Evolutionary conservation across 768 basidiomycete genomes (phyloP), one percentile per base, ranked within the genome.

Genomic region (Exidia glandulosa): DNA sequence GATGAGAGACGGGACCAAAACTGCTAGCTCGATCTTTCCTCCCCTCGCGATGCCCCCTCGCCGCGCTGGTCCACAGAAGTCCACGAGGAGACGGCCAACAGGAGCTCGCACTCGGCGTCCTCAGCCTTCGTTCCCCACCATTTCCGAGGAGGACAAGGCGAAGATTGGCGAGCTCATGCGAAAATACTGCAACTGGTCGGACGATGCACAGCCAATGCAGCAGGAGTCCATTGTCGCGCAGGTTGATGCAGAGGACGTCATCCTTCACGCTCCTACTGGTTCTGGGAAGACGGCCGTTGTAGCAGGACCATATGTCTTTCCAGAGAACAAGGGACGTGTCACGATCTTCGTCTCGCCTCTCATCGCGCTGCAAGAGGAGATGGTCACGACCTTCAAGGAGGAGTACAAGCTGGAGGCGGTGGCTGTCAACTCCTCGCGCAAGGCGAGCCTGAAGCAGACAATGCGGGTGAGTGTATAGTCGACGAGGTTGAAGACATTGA

Each of bases 311-410:
- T 71, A 76, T 60, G 57, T 69, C 0, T 70, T 67, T 30, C 62
- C 63, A 2, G 57, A 19, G 5, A 67, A 62, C 27, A 62, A 68
- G 34, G 70, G 69, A 3, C 70, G 67, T 59, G 66, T 74, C 0
- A 74, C 74, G 0, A 61, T 78, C 2, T 66, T 77, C 65, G 67
- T 77, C 0, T 75, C 73, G 6, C 76, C 76, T 2, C 61, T 77
- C 1, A 64, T 76, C 1, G 70, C 72, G 0, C 70, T 77, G 1
- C 74, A 77, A 27, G 71, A 75, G 0, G 74, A 77, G 59, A 68
- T 69, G 67, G 73, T 73, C 0, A 7, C 56, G 10, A 75, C 74
- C 0, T 75, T 74, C 37, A 23, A 57, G 2, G 54, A 63, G 0
- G 71, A 76, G 32, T 76, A 71, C 59, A 62, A 64, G 1, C 57